Evolutionary conservation across 495 filamentous ascomycete species (phyloP).

Genomic region (Cryomyces antarcticus): DNA sequence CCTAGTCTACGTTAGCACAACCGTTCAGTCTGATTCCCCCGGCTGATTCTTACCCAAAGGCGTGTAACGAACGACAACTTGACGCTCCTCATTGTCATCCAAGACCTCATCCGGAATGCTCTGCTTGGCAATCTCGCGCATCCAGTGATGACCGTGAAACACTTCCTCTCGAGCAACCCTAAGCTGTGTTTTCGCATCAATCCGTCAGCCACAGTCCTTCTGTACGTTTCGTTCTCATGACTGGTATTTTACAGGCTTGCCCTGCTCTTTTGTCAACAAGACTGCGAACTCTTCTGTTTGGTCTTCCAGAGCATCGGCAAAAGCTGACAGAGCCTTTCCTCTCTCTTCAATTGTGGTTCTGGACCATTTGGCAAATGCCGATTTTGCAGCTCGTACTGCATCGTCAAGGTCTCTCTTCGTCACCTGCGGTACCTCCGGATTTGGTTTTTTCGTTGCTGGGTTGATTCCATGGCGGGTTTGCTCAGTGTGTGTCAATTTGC

Average conservation of each 20-base stretch:
- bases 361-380: neutral
- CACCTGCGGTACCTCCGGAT: neutral
- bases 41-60: too few species aligned
- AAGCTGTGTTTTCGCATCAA: neutral
- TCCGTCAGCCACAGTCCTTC: neutral
- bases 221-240: too few species aligned
- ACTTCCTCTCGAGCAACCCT: neutral
- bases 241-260: neutral
- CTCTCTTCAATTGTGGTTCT: neutral
- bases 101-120: neutral
- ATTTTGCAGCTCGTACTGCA: neutral
- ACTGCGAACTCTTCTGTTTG: neutral
- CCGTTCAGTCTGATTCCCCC: too few species aligned
- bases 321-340: neutral
- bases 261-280: neutral
- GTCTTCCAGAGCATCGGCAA: neutral
- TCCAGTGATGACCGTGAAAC: neutral
- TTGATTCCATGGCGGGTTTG: neutral
- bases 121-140: neutral
- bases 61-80: conserved; percentile 26
- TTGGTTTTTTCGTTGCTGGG: neutral
- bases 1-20: too few species aligned
- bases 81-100: conserved; percentile 1
- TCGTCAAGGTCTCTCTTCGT: neutral
- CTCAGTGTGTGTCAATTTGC: neutral